These are phyloP conservation scores for Lecanicillium sp. DNA, from an alignment of 2,329 filamentous ascomycete genomes.

Conservation along the genomic window DNA sequence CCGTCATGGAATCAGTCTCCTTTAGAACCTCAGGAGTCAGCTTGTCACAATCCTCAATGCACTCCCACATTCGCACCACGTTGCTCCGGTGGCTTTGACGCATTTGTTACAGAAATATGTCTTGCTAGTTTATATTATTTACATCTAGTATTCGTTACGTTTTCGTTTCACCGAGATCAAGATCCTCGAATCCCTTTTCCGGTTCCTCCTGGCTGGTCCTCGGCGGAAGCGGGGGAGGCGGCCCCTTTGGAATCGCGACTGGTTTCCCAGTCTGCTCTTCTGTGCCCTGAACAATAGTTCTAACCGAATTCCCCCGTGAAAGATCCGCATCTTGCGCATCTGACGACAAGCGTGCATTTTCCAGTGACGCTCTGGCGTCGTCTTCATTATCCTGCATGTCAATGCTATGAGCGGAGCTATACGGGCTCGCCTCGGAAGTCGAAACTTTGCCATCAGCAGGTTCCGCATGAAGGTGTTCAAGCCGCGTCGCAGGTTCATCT, in stretches of 20 bases:
- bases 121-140: too few relatives aligned
- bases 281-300: conserved; percentile 1
- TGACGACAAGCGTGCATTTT: too few relatives aligned
- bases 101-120: too few relatives aligned
- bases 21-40: conserved; percentile 49
- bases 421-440: too few relatives aligned
- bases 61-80: conserved; percentile 50
- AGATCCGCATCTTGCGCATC: background rate
- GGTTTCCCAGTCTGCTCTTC: background rate
- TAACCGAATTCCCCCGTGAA: background rate
- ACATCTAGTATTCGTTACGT: too few relatives aligned
- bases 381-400: background rate
- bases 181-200: too few relatives aligned
- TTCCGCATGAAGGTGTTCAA: too few relatives aligned
- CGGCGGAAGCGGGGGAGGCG: conserved; percentile 7
- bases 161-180: too few relatives aligned
- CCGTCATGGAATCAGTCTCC: conserved; percentile 45
- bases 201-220: too few relatives aligned
- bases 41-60: conserved; percentile 43
- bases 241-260: conserved; percentile 6
- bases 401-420: too few relatives aligned
- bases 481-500: background rate
- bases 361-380: background rate
- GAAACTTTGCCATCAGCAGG: too few relatives aligned
- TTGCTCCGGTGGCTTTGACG: conserved; percentile 47